Evolutionary conservation across 345 rosid genomes (phyloP).

Genomic region (Salix suchowensis): DNA sequence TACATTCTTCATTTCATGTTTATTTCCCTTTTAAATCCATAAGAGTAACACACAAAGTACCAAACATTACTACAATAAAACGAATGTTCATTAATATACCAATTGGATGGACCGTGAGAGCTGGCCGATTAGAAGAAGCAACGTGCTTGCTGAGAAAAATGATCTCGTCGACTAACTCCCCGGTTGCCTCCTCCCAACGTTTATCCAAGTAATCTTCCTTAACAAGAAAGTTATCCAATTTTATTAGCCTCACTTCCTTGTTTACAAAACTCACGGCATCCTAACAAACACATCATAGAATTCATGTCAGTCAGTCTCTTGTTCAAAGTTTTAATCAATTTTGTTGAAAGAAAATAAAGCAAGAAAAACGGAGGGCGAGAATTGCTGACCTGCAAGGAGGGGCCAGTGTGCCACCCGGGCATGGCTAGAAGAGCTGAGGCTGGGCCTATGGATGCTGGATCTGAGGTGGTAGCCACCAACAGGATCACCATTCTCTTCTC

Average conservation of each 20-base stretch:
- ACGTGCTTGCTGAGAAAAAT: constrained; percentile 90
- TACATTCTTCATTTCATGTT: background rate
- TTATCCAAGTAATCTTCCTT: constrained; percentile 71
- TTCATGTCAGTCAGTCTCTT: background rate
- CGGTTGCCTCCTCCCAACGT: constrained; percentile 81
- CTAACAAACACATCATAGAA: background rate
- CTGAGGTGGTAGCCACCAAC: background rate
- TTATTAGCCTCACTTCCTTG: constrained; percentile 55
- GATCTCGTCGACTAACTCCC: constrained; percentile 73
- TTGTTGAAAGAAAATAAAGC: background rate
- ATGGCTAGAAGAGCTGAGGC: background rate
- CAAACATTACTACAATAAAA: background rate
- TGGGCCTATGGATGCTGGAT: constrained; percentile 1
- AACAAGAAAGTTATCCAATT: constrained; percentile 57
- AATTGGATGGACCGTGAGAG: constrained; percentile 82
- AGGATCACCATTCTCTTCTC: background rate
- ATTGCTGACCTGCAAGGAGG: background rate
- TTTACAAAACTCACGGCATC: constrained; percentile 40
- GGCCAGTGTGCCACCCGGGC: constrained; percentile 1
- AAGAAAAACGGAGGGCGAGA: background rate
- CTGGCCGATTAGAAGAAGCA: constrained; percentile 88
- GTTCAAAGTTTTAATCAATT: too few species aligned
- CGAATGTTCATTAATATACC: constrained; percentile 33
- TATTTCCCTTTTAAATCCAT: background rate
- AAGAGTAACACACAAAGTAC: background rate